Evolutionary conservation across 2,329 filamentous ascomycete genomes (phyloP).

Genomic region (Diaporthe vaccinii): DNA sequence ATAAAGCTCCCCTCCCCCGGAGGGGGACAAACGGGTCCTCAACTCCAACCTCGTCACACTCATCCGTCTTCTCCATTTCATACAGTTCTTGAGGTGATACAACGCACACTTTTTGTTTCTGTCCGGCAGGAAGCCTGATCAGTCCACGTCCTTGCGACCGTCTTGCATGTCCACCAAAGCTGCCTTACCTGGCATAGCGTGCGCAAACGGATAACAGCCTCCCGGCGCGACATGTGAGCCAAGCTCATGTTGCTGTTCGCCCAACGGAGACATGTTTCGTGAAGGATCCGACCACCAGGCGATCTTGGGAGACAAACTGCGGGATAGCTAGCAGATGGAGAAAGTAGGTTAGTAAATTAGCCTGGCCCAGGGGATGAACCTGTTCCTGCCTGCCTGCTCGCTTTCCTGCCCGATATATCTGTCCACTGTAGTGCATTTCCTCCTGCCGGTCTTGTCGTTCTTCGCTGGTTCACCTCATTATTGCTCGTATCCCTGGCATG

Average conservation of each 20-base stretch:
- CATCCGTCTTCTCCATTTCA: neutral
- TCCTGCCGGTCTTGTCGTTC: neutral
- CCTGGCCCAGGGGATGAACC: neutral
- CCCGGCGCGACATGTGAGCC: neutral
- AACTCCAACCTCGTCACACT: slow-evolving; percentile 1
- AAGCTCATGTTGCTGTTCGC: slow-evolving; percentile 6
- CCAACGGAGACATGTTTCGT: slow-evolving; percentile 10
- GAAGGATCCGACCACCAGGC: neutral
- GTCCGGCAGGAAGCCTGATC: neutral
- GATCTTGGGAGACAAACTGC: slow-evolving; percentile 21
- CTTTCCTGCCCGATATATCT: neutral
- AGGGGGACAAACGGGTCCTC: neutral
- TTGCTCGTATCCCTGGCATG: neutral
- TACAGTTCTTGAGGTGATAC: neutral
- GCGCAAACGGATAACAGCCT: neutral
- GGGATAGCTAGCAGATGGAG: slow-evolving; percentile 5
- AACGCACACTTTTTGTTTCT: neutral
- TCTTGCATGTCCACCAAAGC: neutral
- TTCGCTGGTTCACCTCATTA: neutral
- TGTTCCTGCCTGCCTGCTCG: neutral
- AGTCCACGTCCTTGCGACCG: neutral
- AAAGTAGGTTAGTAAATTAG: neutral
- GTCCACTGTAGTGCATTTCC: neutral
- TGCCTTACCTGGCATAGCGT: neutral
- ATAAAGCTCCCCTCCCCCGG: slow-evolving; percentile 28